These are phyloP conservation scores for Bombardia bombarda DNA, from an alignment of 495 filamentous ascomycete genomes.

Conservation along the genomic window DNA sequence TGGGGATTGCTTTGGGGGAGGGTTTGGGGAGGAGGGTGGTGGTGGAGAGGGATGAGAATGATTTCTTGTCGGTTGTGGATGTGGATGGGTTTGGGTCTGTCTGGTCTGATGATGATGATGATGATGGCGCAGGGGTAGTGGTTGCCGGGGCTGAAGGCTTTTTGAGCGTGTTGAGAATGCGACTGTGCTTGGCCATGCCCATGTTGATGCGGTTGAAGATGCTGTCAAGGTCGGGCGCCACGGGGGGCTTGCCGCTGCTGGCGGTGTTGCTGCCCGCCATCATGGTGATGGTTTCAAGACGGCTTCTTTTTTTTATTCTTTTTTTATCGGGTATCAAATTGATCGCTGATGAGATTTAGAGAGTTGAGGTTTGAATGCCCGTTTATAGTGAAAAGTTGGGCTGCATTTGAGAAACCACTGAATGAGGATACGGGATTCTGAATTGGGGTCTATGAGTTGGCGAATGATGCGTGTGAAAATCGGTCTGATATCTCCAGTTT, in stretches of 20 bases:
- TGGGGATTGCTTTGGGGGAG: not conserved
- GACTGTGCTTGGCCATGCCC: constrained; percentile 7
- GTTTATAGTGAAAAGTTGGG: too few relatives aligned
- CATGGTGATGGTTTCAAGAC: constrained; percentile 1
- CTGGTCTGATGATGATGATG: not conserved
- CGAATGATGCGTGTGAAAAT: too few relatives aligned
- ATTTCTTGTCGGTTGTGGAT: not conserved
- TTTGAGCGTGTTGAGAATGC: constrained; percentile 7
- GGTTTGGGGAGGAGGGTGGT: not conserved
- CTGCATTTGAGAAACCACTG: too few relatives aligned
- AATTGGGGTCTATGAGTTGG: too few relatives aligned
- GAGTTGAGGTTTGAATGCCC: too few relatives aligned
- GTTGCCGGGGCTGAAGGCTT: constrained; percentile 3
- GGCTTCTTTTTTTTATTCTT: too few relatives aligned
- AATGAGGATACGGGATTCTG: too few relatives aligned
- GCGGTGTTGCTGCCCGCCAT: not conserved
- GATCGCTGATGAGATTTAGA: too few relatives aligned
- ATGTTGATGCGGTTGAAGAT: constrained; percentile 29
- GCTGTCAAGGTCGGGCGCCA: constrained; percentile 23
- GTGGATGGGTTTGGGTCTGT: not conserved
- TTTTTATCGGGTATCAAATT: too few relatives aligned
- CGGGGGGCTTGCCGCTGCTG: constrained; percentile 6
- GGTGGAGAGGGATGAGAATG: constrained; percentile 13
- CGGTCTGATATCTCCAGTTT: too few relatives aligned
- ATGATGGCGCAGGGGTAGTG: constrained; percentile 6